Evolutionary conservation across 2,329 filamentous ascomycete species (phyloP), one percentile per base, ranked within the genome.

Genomic region (Ophiostoma quercus): DNA sequence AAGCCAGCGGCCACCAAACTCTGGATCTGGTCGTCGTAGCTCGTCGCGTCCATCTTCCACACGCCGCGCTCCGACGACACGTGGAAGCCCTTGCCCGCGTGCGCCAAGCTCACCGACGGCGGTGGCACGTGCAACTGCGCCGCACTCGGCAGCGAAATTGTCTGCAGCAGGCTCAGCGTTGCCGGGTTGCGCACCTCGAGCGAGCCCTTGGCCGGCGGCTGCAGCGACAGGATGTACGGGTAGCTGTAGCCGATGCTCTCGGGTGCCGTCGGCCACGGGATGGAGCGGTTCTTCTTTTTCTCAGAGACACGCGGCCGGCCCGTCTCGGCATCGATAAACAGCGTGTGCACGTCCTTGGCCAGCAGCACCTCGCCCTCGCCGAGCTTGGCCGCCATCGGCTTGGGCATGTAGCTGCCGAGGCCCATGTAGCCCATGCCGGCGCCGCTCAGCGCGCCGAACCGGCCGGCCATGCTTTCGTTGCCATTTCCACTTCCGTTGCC

Each of bases 321-420:
- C 74, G 92, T 94, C 4, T 94, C 95, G 39, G 92, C 85, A 12
- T 90, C 87, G 74, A 97, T 91, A 77, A 99, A 99, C 68, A 97
- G 82, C 1, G 94, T 96, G 78, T 97, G 96, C 75, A 97, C 92
- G 75, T 99, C 95, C 78, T 96, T 97, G n/a, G 94, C 92, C n/a
- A 99, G 84, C 71, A 99, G 81, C 77, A 98, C 87, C 79, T 97
- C 87, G 4, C 92, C 91, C 73, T 96, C 91, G 2, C 88, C 87
- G 14, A 99, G 84, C 74, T 90, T 90, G 6, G 94, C 90, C 6
- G 92, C 92, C 75, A 99, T 84, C 7, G 95, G 96, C 76, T 92
- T 96, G 1, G 95, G 94, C 70, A 94, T 92, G 82, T 93, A 95
- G 60, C 92, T 91, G 67, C 92, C 93, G 77, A 98, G 89, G 0